phyloP scores from a whole-genome alignment of 2,329 filamentous ascomycete genomes.

The Aspergillus sp. region DNA sequence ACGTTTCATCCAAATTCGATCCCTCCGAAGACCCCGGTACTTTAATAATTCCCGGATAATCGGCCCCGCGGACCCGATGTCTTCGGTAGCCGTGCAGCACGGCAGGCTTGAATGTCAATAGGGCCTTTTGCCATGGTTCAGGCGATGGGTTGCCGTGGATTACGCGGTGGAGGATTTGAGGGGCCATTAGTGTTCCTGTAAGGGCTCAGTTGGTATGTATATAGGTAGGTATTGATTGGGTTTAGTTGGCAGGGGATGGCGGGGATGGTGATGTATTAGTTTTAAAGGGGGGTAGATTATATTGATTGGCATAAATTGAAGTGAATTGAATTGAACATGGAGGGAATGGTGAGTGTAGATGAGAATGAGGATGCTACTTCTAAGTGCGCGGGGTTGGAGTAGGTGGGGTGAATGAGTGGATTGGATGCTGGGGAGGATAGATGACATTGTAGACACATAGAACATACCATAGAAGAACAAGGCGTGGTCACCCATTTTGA shows the following conservation, averaged over 20 bases:
- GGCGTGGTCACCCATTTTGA: slow-evolving; percentile 49
- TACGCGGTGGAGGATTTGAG: slow-evolving; percentile 80
- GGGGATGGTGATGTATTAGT: no score
- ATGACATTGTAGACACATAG: background rate
- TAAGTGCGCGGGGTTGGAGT: background rate
- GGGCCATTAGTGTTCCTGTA: slow-evolving; percentile 70
- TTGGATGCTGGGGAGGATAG: background rate
- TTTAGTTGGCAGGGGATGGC: no score
- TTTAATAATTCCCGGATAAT: slow-evolving; percentile 79
- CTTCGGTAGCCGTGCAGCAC: slow-evolving; percentile 73
- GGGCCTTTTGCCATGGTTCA: slow-evolving; percentile 50
- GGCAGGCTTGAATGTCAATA: slow-evolving; percentile 69
- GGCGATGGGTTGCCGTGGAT: slow-evolving; percentile 63
- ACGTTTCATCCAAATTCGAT: background rate
- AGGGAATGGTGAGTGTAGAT: no score
- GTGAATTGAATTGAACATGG: no score
- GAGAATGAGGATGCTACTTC: no score
- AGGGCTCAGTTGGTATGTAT: background rate
- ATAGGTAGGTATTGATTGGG: no score
- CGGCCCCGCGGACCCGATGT: slow-evolving; percentile 64
- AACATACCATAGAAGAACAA: slow-evolving; percentile 64
- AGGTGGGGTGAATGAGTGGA: background rate
- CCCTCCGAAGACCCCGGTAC: background rate
- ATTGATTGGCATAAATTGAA: no score
- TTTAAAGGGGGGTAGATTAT: no score